Evolutionary conservation across 1,139 yeast genomes (phyloP).

Genomic region (Yamadazyma epiphylla): DNA sequence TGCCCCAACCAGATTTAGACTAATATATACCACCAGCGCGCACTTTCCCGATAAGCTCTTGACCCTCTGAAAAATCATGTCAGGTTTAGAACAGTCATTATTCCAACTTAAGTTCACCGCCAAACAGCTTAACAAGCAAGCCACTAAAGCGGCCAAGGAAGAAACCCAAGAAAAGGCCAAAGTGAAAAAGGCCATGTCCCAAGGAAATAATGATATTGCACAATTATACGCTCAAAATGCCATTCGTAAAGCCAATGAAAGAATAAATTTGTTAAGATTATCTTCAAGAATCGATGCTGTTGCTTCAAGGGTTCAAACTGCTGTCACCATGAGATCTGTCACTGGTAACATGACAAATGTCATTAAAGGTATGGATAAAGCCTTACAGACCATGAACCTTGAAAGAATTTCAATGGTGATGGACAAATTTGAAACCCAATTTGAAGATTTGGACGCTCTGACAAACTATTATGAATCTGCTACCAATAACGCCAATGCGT

Average conservation of each 20-base stretch:
- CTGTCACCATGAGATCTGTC: slow-evolving; percentile 93
- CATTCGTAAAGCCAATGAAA: slow-evolving; percentile 84
- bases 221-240: slow-evolving; percentile 94
- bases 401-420: slow-evolving; percentile 89
- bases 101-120: slow-evolving; percentile 76
- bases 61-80: slow-evolving; percentile 20
- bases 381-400: slow-evolving; percentile 91
- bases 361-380: slow-evolving; percentile 93
- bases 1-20: no score
- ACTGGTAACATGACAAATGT: slow-evolving; percentile 93
- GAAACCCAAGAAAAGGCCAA: slow-evolving; percentile 84
- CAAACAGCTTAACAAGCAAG: slow-evolving; percentile 86
- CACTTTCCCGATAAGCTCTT: not conserved
- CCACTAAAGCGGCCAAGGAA: slow-evolving; percentile 86
- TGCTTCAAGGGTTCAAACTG: slow-evolving; percentile 93
- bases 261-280: slow-evolving; percentile 73
- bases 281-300: slow-evolving; percentile 95
- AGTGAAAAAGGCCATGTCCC: slow-evolving; percentile 81
- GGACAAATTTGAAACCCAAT: slow-evolving; percentile 96
- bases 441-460: slow-evolving; percentile 92
- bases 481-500: slow-evolving; percentile 83
- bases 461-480: slow-evolving; percentile 91
- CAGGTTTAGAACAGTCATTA: slow-evolving; percentile 46
- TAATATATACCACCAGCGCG: no score
- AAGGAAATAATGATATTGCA: slow-evolving; percentile 91